Percentiles rank a stretch among this genome's conserved stretches.
phyloP scores from a whole-genome alignment of 495 filamentous ascomycete species.

The Tuber melanosporum region DNA sequence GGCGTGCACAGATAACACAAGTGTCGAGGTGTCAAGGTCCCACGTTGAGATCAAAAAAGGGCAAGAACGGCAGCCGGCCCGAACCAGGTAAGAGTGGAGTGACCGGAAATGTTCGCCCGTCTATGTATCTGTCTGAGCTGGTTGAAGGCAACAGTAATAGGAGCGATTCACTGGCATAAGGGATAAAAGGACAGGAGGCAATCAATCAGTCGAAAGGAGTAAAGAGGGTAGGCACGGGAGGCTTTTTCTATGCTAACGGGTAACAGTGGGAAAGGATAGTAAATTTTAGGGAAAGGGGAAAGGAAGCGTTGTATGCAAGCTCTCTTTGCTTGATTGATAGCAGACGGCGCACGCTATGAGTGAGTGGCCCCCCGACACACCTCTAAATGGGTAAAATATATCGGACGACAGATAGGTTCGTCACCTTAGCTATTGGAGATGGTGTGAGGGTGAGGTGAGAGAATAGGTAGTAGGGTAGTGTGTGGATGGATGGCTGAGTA shows the following conservation, averaged over 20 bases:
- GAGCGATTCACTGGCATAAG: constrained; percentile 3
- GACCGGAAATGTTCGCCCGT: neutral
- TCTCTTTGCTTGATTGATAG: neutral
- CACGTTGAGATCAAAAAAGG: neutral
- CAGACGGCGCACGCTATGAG: neutral
- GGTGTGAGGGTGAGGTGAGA: neutral
- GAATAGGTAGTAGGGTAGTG: neutral
- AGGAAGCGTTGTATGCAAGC: neutral
- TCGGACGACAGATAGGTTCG: constrained; percentile 1
- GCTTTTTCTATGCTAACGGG: neutral
- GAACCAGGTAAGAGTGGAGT: neutral
- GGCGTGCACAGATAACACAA: neutral
- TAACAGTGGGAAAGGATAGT: neutral
- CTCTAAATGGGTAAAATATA: constrained; percentile 4
- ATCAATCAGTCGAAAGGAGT: neutral
- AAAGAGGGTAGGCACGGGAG: neutral
- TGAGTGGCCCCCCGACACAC: neutral
- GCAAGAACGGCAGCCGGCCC: neutral
- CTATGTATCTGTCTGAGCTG: neutral
- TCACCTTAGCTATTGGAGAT: neutral
- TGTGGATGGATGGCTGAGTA: constrained; percentile 4
- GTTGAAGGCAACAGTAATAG: neutral
- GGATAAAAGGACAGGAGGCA: neutral
- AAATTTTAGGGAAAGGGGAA: neutral
- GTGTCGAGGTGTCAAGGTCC: constrained; percentile 1